Base-by-base conservation (phyloP, 164 flowering plant species). In the Malania oleifera region DNA sequence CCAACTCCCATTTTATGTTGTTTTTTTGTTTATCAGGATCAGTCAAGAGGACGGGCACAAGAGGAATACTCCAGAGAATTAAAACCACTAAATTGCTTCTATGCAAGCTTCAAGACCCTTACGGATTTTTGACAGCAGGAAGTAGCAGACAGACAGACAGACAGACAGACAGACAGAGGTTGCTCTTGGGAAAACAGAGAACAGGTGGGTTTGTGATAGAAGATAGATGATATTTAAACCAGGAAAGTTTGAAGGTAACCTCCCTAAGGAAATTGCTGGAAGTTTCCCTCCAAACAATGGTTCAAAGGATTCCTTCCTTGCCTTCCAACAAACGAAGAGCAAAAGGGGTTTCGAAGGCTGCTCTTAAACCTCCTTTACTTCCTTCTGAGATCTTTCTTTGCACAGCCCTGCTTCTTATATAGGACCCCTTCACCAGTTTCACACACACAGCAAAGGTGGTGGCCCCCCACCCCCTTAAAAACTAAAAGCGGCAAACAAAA, bases 1-100 rank as follows among this genome's bases (percentile, higher is more conserved):
- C 64, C 67, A 66, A 81, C 75, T 40, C 89, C 86, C 86, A 83
- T 83, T 59, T 43, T 18, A 10, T 34, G 38, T 7, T 34, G 38
- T n/a, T 12, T 34, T 7, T 61, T 61, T 1, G 41, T 6, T 18
- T 12, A 14, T 35, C 28, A 31, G 31, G 19, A 12, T 7, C 43
- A 50, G 38, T 35, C 7, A 31, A 12, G 55, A 23, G 27, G 27
- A 14, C 9, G 41, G 12, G 35, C 41, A 9, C 25, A 29, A 46
- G 12, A 10, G 10, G 12, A 1, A 22, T 52, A 61, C 5, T 1
- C 29, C 37, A 38, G 38, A 7, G 11, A 34, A 7, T 12, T n/a
- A n/a, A n/a, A n/a, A n/a, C n/a, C n/a, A n/a, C n/a, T n/a, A n/a
- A n/a, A n/a, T n/a, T n/a, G n/a, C n/a, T n/a, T n/a, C n/a, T n/a